Base-by-base conservation (phyloP, 2,329 filamentous ascomycete species). In the Cladosporium sp. region DNA sequence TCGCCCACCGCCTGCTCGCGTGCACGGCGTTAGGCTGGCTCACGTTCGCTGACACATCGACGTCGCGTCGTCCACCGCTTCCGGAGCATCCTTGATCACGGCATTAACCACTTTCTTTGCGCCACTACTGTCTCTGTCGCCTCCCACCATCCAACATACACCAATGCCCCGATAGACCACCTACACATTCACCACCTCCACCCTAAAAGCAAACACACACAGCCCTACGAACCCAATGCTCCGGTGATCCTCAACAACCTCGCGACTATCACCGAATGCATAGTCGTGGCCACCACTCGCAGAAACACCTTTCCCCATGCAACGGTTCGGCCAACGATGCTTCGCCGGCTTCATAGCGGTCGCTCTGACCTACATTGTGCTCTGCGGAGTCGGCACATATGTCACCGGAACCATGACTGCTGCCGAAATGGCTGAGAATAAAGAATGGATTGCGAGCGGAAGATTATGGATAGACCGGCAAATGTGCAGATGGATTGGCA, bases 391-490 rank as follows among this genome's bases (percentile, higher is more conserved):
- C 19, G 59, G 58, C 35, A 55, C 61, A 9, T 59, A 63, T 38
- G 54, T 64, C 46, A 60, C 57, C 34, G 59, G 57, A 40, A 56
- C 49, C 40, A 57, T 58, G 45, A 59, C 57, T 32, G 40, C 56
- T 5, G 42, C 55, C 37, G 60, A 63, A 32, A 44, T 58, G 9
- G 43, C 54, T 4, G 65, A 67, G 56, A 66, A 67, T 46, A 42
- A 54, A 11, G 56, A 60, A 54, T 92, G 87, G 87, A 81, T 91
- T 44, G 75, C 80, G 43, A 85, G 80, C 14, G 88, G 86, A 11
- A 82, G 82, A 35, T 84, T 84, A 63, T 91, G 85, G 79, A 68
- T 85, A 55, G 87, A 91, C 68, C 79, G 86, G 32, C 89, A 89
- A 64, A 75, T 82, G 7, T 95, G 90, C 67, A 81, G 82, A 43